A percentile compares a stretch with the other conserved stretches of the same genome.
These are phyloP conservation scores for Agaricus sinodeliciosus DNA, from an alignment of 768 basidiomycete genomes.

Conservation along the genomic window DNA sequence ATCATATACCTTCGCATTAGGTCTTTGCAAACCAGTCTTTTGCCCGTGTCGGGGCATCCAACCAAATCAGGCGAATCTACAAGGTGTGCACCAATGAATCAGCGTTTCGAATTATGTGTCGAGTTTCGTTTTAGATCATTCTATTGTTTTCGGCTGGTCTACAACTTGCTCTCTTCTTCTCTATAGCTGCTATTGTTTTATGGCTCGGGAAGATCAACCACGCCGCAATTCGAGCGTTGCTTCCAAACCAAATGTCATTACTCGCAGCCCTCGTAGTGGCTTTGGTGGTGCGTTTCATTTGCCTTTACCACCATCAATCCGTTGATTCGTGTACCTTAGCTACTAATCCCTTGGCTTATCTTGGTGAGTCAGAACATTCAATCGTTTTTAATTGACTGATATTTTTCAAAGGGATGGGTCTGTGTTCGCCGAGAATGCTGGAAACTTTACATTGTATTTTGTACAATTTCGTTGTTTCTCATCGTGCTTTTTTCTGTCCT, in stretches of 20 bases:
- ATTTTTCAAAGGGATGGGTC: constrained; percentile 37
- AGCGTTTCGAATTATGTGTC: neutral
- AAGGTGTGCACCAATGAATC: constrained; percentile 25
- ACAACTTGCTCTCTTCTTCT: constrained; percentile 45
- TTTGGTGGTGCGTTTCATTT: constrained; percentile 28
- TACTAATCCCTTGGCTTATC: constrained; percentile 40
- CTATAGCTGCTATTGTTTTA: constrained; percentile 34
- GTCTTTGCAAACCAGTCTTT: constrained; percentile 40
- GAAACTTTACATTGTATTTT: constrained; percentile 31
- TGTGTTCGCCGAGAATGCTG: constrained; percentile 40
- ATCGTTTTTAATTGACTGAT: neutral
- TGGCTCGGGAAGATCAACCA: constrained; percentile 45
- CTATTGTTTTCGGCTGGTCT: constrained; percentile 41
- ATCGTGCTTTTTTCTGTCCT: constrained; percentile 32
- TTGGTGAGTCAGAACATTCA: constrained; percentile 24
- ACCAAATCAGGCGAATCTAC: constrained; percentile 37
- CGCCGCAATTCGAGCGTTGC: constrained; percentile 26
- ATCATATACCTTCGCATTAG: constrained; percentile 17
- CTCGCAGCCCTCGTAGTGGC: constrained; percentile 34
- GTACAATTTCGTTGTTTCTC: constrained; percentile 29
- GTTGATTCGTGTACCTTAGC: constrained; percentile 18
- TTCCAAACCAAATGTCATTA: constrained; percentile 28
- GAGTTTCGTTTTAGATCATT: constrained; percentile 28
- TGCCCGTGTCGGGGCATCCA: constrained; percentile 41
- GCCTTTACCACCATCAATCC: neutral